Base-by-base conservation (phyloP, 2,329 filamentous ascomycete genomes). In the Dactylellina parvicollis region DNA sequence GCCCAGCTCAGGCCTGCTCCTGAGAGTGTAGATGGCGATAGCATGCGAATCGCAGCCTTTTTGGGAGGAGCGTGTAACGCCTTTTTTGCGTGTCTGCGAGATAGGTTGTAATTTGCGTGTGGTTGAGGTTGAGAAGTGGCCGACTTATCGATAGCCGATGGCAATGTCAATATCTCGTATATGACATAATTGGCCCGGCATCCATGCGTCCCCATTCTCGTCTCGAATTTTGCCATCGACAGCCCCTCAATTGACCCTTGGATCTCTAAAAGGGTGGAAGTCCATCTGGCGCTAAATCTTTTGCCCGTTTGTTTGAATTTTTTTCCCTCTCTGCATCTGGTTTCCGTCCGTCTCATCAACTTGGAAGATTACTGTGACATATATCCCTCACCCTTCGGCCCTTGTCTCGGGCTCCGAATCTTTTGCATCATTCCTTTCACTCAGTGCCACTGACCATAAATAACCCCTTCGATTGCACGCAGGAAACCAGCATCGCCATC, bases 321-420 rank as follows among this genome's bases (percentile, higher is more conserved):
- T 44, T 44, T 24, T 20, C 22, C 12, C 8, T 44, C 16, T 40
- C n/a, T 18, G n/a, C 10, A 44, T 44, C 30, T 38, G 30, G 14
- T 5, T 26, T 9, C 12, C 28, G 28, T 34, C 49, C 28, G 26
- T 22, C 18, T 1, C 14, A 46, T 16, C 14, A 16, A 30, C 44
- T 30, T 40, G 7, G n/a, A n/a, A n/a, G n/a, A 24, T 24, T 22
- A 28, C 22, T 18, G 22, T 57, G 9, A n/a, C 10, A 30, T 59
- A 59, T 57, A 59, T 59, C 55, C 55, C 55, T 59, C 55, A 59
- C 38, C 38, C 22, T 18, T 38, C 47, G 47, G 30, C n/a, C 32
- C 49, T 54, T 36, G 49, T 36, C 49, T 32, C 28, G 26, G 26
- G 26, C 40, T 12, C 4, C 30, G 5, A 38, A 38, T 38, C n/a